Base-by-base conservation (phyloP, 805 yeast genomes). In the Lipomyces anomalus region DNA sequence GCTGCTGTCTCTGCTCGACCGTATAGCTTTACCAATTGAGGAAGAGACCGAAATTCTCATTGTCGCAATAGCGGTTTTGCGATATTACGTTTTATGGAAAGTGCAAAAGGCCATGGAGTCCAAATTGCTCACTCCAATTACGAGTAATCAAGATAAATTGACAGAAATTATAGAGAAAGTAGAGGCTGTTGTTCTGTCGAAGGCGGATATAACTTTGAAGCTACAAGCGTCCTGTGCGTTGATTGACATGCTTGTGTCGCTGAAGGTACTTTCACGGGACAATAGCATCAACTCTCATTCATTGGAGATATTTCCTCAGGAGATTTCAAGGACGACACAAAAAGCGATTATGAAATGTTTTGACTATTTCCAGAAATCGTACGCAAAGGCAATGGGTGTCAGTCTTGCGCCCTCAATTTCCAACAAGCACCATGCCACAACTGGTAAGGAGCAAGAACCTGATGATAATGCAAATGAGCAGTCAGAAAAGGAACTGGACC, bases 71-170 rank as follows among this genome's bases (percentile, higher is more conserved):
- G 17, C 26, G 18, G 22, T 35, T 4, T 29, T 47, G 18, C 41
- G 51, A 13, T 48, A 40, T 39, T 47, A 13, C 36, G 29, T 44
- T 1, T 18, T 50, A 35, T 50, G 55, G 55, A 38, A 35, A 23
- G 39, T 43, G 16, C 45, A 48, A 23, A 20, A 40, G 5, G 43
- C 47, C 4, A 37, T 50, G 32, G 32, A 35, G 13, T 17, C 32
- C 38, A 35, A 36, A n/a, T 41, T 44, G 6, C 33, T 23, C 18
- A 34, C 30, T 13, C 20, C 30, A n/a, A 28, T 18, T 16, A 37
- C 4, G 24, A 4, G 32, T 11, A 24, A 22, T n/a, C 22, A 18
- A 4, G 35, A 21, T 4, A 24, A 6, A 7, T 22, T 32, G 18
- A 42, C 41, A 6, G 37, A 35, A 11, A 33, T 43, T 28, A 34